Evolutionary conservation across 83 land plant species (phyloP).

Genomic region (Thuja plicata): DNA sequence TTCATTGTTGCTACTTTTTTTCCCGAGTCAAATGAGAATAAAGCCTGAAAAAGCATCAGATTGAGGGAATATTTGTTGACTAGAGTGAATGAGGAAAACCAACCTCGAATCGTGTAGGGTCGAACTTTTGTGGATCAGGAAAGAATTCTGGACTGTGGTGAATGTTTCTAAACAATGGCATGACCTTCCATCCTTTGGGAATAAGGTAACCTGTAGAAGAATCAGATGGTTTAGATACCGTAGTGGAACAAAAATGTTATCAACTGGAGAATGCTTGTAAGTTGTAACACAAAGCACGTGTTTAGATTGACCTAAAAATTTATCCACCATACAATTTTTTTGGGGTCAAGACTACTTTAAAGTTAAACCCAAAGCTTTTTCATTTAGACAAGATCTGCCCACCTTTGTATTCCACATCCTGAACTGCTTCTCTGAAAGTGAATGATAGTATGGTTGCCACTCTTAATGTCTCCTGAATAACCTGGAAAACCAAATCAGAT

Average conservation of each 20-base stretch:
- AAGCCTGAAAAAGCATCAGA: background rate
- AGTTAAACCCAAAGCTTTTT: background rate
- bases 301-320: background rate
- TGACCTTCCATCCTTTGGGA: constrained; percentile 47
- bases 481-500: background rate
- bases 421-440: constrained; percentile 40
- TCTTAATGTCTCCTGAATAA: constrained; percentile 40
- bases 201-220: constrained; percentile 32
- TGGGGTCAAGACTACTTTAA: too few relatives aligned
- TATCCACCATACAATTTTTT: too few relatives aligned
- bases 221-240: background rate
- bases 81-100: background rate
- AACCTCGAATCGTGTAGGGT: constrained; percentile 49
- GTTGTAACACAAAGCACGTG: background rate
- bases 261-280: background rate
- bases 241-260: too few relatives aligned
- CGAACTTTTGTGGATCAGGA: constrained; percentile 37
- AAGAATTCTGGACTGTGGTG: constrained; percentile 39
- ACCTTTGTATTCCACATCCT: constrained; percentile 52
- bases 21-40: background rate
- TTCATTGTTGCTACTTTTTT: background rate
- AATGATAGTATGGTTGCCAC: constrained; percentile 32
- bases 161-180: constrained; percentile 36
- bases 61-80: background rate
- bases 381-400: background rate